Conservation (phyloP, 2,329 filamentous ascomycete species). For the Fragosphaeria purpurea region DNA sequence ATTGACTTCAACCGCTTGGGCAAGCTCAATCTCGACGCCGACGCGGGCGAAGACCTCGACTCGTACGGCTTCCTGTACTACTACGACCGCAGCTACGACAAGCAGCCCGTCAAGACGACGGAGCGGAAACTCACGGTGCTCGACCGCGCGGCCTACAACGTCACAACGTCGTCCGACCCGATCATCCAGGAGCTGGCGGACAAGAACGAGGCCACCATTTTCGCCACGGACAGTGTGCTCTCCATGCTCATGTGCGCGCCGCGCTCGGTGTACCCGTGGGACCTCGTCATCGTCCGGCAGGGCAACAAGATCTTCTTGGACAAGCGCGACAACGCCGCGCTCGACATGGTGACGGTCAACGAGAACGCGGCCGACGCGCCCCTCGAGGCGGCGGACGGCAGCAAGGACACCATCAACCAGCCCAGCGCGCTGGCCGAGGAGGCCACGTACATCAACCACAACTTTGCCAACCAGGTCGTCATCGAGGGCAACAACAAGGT, state of each 20-base stretch:
- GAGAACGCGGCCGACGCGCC: conserved; percentile 96
- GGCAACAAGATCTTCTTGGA: conserved; percentile 97
- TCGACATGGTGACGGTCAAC: conserved; percentile 98
- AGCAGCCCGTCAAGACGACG: conserved; percentile 77
- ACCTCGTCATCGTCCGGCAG: conserved; percentile 86
- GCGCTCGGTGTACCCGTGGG: conserved; percentile 96
- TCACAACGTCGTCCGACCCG: conserved; percentile 91
- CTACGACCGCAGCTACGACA: conserved; percentile 94
- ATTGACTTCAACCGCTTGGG: conserved; percentile 93
- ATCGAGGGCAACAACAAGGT: conserved; percentile 72
- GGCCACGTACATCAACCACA: conserved; percentile 99
- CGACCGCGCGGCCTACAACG: conserved; percentile 94
- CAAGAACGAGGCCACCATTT: conserved; percentile 91
- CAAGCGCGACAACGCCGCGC: conserved; percentile 89
- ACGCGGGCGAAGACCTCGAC: conserved; percentile 90
- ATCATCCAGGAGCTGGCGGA: conserved; percentile 95
- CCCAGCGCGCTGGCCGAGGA: conserved; percentile 89
- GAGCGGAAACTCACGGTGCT: conserved; percentile 82
- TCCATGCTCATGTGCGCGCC: conserved; percentile 99
- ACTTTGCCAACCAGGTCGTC: conserved; percentile 95
- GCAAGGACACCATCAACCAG: conserved; percentile 91
- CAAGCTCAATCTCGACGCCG: conserved; percentile 92
- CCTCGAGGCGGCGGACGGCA: conserved; percentile 80
- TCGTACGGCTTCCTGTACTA: conserved; percentile 96
- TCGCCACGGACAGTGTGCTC: conserved; percentile 91